Percentiles rank a stretch among this genome's conserved stretches.
Evolutionary conservation across 1,139 yeast species (phyloP).

Genomic region (Magnusiomyces sp.): DNA sequence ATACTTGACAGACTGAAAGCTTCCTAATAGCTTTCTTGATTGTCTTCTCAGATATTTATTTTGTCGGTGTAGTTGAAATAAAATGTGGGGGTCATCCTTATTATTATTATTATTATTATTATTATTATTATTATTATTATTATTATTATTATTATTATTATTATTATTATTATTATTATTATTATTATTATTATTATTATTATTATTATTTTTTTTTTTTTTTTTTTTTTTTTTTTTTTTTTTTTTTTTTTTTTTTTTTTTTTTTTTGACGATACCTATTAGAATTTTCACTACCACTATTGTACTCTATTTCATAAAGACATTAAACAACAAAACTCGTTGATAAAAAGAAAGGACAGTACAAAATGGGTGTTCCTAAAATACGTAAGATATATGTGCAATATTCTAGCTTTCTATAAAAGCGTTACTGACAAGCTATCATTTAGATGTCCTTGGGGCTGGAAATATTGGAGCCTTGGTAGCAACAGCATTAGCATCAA

Average conservation of each 20-base stretch:
- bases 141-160: neutral
- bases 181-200: too few species aligned
- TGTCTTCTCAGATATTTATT: too few species aligned
- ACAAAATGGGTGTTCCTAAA: conserved; percentile 3
- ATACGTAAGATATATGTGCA: conserved; percentile 1
- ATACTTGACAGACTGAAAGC: too few species aligned
- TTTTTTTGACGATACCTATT: neutral
- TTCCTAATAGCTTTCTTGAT: too few species aligned
- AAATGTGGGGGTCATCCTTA: too few species aligned
- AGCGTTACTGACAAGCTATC: neutral
- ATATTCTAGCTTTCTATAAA: neutral
- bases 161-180: neutral
- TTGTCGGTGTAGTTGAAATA: too few species aligned
- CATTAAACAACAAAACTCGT: neutral
- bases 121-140: neutral
- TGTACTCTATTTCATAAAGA: neutral
- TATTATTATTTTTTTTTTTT: neutral
- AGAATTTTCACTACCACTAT: neutral
- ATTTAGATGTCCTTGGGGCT: conserved; percentile 29
- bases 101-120: neutral
- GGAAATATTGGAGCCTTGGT: conserved; percentile 34
- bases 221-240: neutral
- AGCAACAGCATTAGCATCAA: conserved; percentile 31
- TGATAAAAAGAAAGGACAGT: neutral
- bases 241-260: too few species aligned